Percentiles rank a stretch among this genome's conserved stretches.
phyloP scores from a whole-genome alignment of 2,329 filamentous ascomycete species.

The Colletotrichum karsti region DNA sequence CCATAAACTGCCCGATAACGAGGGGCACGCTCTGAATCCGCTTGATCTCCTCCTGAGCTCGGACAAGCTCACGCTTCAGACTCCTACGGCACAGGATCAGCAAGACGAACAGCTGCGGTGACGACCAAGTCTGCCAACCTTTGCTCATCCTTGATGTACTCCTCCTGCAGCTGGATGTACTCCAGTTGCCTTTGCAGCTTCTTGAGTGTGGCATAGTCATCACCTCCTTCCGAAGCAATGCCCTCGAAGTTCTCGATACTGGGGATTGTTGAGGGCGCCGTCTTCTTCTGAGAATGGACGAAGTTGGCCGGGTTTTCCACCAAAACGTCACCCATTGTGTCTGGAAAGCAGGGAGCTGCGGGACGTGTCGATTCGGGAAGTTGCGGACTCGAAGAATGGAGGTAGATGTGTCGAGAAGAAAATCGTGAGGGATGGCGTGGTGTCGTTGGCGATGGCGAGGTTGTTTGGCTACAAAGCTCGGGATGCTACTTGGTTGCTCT shows the following conservation, averaged over 20 bases:
- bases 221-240: constrained; percentile 79
- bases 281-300: constrained; percentile 82
- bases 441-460: constrained; percentile 13
- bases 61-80: constrained; percentile 94
- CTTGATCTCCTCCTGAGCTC: constrained; percentile 99
- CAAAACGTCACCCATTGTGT: constrained; percentile 84
- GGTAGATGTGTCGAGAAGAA: background rate
- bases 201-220: constrained; percentile 96
- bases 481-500: background rate
- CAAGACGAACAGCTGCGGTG: background rate
- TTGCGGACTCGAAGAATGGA: background rate
- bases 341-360: constrained; percentile 2
- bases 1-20: constrained; percentile 99
- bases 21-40: constrained; percentile 97
- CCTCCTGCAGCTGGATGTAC: constrained; percentile 97
- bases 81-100: constrained; percentile 63
- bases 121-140: constrained; percentile 58
- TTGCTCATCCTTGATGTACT: constrained; percentile 99
- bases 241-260: constrained; percentile 93
- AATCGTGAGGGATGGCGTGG: background rate
- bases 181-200: constrained; percentile 96
- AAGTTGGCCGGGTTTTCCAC: constrained; percentile 83
- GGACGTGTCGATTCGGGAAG: background rate
- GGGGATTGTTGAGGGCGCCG: constrained; percentile 81
- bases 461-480: constrained; percentile 7